A percentile compares a stretch with the other conserved stretches of the same genome.
Conservation (phyloP, 2,329 filamentous ascomycete genomes). For the Zymoseptoria pseudotritici region DNA sequence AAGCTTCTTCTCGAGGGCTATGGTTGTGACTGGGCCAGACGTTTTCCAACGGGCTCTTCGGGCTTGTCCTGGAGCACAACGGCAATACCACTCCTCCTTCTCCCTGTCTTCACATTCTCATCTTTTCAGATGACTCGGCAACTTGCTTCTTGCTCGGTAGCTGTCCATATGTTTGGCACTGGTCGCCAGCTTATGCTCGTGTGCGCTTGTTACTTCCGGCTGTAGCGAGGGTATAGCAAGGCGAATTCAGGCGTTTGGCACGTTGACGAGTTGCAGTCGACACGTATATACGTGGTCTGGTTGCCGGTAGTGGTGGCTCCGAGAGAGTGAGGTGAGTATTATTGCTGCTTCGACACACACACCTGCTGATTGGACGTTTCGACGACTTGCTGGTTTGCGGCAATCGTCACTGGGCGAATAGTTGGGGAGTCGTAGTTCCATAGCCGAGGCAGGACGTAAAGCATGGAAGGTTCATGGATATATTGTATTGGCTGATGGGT, state of each 20-base stretch:
- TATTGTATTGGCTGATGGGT: too few species aligned
- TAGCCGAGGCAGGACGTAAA: too few species aligned
- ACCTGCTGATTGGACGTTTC: background rate
- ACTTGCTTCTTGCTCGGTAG: slow-evolving; percentile 83
- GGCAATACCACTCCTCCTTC: slow-evolving; percentile 19
- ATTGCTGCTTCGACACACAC: background rate
- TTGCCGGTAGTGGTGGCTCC: background rate
- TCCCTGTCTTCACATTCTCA: slow-evolving; percentile 31
- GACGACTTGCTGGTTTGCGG: too few species aligned
- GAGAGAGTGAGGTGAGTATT: background rate
- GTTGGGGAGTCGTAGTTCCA: too few species aligned
- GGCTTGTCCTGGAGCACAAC: slow-evolving; percentile 27
- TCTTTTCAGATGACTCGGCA: slow-evolving; percentile 48
- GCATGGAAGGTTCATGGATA: too few species aligned
- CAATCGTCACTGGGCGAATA: too few species aligned
- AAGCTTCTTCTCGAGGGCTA: slow-evolving; percentile 54
- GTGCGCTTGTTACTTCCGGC: slow-evolving; percentile 61
- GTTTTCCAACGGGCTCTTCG: slow-evolving; percentile 42
- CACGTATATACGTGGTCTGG: background rate
- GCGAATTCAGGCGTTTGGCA: slow-evolving; percentile 93
- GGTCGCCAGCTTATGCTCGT: slow-evolving; percentile 60
- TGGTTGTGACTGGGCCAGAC: slow-evolving; percentile 42
- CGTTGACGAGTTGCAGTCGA: slow-evolving; percentile 55
- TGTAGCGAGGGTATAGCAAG: slow-evolving; percentile 57
- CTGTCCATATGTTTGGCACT: slow-evolving; percentile 75